Base-by-base conservation (phyloP, 148 eudicot genomes). In the Dianthus caryophyllus region DNA sequence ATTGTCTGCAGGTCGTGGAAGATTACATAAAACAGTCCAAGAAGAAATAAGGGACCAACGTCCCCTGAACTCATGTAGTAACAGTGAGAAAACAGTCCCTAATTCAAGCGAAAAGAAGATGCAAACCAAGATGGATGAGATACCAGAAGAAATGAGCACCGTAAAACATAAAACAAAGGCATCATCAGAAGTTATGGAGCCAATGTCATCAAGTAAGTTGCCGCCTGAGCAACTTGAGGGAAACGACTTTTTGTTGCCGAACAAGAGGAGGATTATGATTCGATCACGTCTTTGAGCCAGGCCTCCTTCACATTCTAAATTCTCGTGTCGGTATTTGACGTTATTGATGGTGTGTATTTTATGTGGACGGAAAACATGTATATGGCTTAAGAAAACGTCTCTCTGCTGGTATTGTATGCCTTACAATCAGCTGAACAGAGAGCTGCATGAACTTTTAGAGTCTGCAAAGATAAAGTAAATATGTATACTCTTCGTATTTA, bases 251-350 rank as follows among this genome's bases (percentile, higher is more conserved):
- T 3, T 30, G 50, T 62, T 53, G 18, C 77, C 64, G 31, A 46
- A 16, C 64, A 68, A 64, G 63, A 74, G 54, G 46, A 74, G 58
- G 69, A 63, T 68, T 51, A 62, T 68, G 68, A 74, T 74, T 16
- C 64, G 77, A 2, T 74, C 77, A 0, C 77, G 77, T 74, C 69
- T 74, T n/a, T 74, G 68, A 74, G 12, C 61, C 14, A 17, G 25
- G 25, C 39, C 11, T 47, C 38, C 4, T 26, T 38, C 25, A 18
- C 22, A 43, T 46, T 17, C 41, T 12, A 31, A 0, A 11, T 33
- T 58, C 58, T 39, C 1, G 17, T 38, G 17, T 10, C 1, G 9
- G 9, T 27, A 22, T 11, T 20, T 15, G 46, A 17, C 27, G 27
- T 11, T 38, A 29, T 56, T 68, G 56, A 14, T 53, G 38, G 17